Evolutionary conservation across 2,329 filamentous ascomycete genomes (phyloP), one percentile per base, ranked within the genome.

Genomic region (Ophiosphaerella herpotricha): DNA sequence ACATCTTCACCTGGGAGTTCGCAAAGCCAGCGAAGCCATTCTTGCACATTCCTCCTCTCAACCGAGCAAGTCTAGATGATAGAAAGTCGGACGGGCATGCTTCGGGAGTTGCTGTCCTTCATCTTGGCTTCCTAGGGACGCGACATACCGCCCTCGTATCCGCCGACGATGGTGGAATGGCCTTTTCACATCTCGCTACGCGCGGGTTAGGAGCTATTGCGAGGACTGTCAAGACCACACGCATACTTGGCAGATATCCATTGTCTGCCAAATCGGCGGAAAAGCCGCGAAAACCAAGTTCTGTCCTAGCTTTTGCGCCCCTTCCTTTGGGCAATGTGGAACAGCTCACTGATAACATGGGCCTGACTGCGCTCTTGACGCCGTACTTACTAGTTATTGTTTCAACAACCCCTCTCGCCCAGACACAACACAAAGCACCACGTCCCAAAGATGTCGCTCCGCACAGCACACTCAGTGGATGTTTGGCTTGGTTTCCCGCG

Each of bases 1-100:
- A 86, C 67, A 96, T 99, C 45, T 97, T 97, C 68, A 99, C 93
- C 0, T 99, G 95, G 95, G 95, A 99, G 71, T 88, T 93, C 11
- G 83, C 84, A 35, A 84, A 89, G 49, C 83, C 89, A n/a, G 85
- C 91, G 3, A 84, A 89, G 29, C 94, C 93, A 0, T 99, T 99
- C 71, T 81, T 99, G 29, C 86, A 90, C 43, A 92, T 99, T 37
- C 85, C 88, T 1, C 90, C 91, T 32, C 77, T 96, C 8, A 85
- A 91, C 31, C 74, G 80, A n/a, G 75, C 78, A 2, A 83, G 89
- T 50, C 68, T 86, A 29, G 81, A 89, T 46, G 81, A 85, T 26
- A 82, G 86, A 40, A 86, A 82, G n/a, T 72, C 76, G 1, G 92
- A 97, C 77, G 93, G 94, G 1, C 94, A 99, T 75, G 77, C 94